These are phyloP conservation scores for Glycine tomentella DNA, from an alignment of 306 rosid species.

Conservation along the genomic window DNA sequence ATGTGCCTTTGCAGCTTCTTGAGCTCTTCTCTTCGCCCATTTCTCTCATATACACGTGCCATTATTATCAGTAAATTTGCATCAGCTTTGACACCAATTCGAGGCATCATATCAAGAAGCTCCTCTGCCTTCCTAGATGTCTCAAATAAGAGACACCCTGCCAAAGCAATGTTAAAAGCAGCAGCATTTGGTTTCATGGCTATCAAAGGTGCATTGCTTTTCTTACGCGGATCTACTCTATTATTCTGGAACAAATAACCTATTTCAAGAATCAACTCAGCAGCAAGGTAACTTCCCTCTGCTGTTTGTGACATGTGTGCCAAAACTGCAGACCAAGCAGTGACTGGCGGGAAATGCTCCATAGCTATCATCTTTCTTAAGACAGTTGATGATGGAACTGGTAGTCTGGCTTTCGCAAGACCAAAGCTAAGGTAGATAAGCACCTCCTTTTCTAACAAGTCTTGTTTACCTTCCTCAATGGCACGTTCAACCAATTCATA, in stretches of 20 bases:
- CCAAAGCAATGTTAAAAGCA: constrained; percentile 79
- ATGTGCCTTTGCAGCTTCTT: constrained; percentile 77
- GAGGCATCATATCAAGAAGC: constrained; percentile 89
- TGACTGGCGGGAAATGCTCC: constrained; percentile 72
- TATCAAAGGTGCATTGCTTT: constrained; percentile 71
- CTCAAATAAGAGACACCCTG: constrained; percentile 77
- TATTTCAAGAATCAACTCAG: constrained; percentile 84
- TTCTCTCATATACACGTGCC: constrained; percentile 77
- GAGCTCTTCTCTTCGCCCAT: constrained; percentile 83
- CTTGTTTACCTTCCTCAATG: constrained; percentile 63
- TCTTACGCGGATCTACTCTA: constrained; percentile 87
- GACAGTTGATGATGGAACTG: constrained; percentile 73
- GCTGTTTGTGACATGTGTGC: constrained; percentile 78
- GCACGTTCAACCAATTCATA: constrained; percentile 75
- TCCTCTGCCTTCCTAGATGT: constrained; percentile 83
- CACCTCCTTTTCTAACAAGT: constrained; percentile 70
- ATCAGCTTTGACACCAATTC: constrained; percentile 77
- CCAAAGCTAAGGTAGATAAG: constrained; percentile 76
- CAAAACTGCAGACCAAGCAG: constrained; percentile 85
- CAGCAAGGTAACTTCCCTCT: constrained; percentile 82
- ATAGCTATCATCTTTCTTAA: constrained; percentile 73
- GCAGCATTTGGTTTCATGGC: constrained; percentile 77
- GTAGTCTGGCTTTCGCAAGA: constrained; percentile 72
- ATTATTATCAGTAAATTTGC: constrained; percentile 72
- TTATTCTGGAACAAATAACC: constrained; percentile 83